phyloP scores from a whole-genome alignment of 192 early-diverging fungal genomes.

The Cladochytrium replicatum region DNA sequence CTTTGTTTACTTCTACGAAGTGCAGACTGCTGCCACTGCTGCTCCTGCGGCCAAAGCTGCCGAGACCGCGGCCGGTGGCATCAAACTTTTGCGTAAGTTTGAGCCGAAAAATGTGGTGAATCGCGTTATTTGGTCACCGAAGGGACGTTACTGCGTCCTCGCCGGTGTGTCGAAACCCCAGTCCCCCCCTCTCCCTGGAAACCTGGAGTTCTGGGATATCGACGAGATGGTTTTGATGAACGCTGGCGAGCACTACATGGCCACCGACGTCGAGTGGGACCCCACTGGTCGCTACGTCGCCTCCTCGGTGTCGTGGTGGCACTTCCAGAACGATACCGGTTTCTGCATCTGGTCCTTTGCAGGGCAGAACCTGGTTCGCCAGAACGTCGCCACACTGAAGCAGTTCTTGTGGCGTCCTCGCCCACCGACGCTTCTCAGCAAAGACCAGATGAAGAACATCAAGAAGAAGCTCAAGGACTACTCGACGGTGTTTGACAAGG shows the following conservation, averaged over 20 bases:
- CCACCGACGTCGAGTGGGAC: constrained; percentile 97
- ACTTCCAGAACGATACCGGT: constrained; percentile 78
- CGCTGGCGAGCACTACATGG: constrained; percentile 83
- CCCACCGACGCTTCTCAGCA: constrained; percentile 66
- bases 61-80: constrained; percentile 30
- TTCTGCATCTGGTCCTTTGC: constrained; percentile 87
- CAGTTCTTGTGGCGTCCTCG: constrained; percentile 95
- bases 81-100: constrained; percentile 75
- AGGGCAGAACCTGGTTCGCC: constrained; percentile 68
- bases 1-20: constrained; percentile 71
- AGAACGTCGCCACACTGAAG: constrained; percentile 72
- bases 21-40: constrained; percentile 24
- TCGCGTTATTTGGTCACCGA: constrained; percentile 88
- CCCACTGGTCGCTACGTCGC: constrained; percentile 93
- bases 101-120: constrained; percentile 76
- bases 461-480: constrained; percentile 88
- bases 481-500: constrained; percentile 78
- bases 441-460: constrained; percentile 74
- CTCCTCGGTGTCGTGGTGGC: constrained; percentile 77
- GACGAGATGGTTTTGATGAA: constrained; percentile 58
- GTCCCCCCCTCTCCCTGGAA: too few relatives aligned
- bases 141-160: constrained; percentile 82
- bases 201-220: constrained; percentile 89
- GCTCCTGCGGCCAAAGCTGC: constrained; percentile 13
- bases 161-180: constrained; percentile 66